Percentiles rank a stretch among this genome's conserved stretches.
Evolutionary conservation across 2,329 filamentous ascomycete species (phyloP).

Genomic region (Paradendryphiella salina): DNA sequence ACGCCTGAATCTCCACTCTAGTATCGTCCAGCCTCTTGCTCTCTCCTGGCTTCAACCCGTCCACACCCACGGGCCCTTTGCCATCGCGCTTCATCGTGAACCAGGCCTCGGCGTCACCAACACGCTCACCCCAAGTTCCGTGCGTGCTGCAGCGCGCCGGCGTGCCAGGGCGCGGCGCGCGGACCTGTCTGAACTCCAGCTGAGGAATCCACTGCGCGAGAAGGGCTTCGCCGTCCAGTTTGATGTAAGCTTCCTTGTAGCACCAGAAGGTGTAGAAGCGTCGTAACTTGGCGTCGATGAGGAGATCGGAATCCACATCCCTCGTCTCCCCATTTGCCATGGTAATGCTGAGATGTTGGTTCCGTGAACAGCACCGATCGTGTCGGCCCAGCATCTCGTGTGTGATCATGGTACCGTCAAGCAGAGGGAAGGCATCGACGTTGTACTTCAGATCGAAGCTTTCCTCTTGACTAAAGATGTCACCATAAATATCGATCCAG

Average conservation of each 20-base stretch:
- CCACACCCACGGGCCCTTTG: conserved; percentile 8
- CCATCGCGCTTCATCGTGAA: conserved; percentile 48
- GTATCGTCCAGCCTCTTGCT: conserved; percentile 53
- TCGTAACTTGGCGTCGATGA: conserved; percentile 66
- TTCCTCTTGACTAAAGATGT: conserved; percentile 69
- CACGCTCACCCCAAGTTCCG: conserved; percentile 53
- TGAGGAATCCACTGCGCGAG: conserved; percentile 72
- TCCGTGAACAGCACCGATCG: conserved; percentile 48
- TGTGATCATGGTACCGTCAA: conserved; percentile 50
- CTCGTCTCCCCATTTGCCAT: conserved; percentile 43
- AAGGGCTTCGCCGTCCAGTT: conserved; percentile 78
- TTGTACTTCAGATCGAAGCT: conserved; percentile 63
- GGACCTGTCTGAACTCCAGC: conserved; percentile 68
- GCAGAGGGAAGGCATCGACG: conserved; percentile 49
- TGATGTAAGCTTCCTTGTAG: conserved; percentile 79
- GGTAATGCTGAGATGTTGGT: conserved; percentile 46
- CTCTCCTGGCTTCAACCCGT: conserved; percentile 9
- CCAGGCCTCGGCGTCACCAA: conserved; percentile 56
- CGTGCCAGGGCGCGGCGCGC: conserved; percentile 51
- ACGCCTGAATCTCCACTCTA: conserved; percentile 61
- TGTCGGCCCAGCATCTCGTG: conserved; percentile 49
- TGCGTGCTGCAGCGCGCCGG: conserved; percentile 50
- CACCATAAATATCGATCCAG: conserved; percentile 72
- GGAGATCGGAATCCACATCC: conserved; percentile 49
- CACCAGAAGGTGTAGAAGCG: conserved; percentile 79